phyloP scores from a whole-genome alignment of 2,329 filamentous ascomycete genomes.

The Hymenoscyphus repandus region DNA sequence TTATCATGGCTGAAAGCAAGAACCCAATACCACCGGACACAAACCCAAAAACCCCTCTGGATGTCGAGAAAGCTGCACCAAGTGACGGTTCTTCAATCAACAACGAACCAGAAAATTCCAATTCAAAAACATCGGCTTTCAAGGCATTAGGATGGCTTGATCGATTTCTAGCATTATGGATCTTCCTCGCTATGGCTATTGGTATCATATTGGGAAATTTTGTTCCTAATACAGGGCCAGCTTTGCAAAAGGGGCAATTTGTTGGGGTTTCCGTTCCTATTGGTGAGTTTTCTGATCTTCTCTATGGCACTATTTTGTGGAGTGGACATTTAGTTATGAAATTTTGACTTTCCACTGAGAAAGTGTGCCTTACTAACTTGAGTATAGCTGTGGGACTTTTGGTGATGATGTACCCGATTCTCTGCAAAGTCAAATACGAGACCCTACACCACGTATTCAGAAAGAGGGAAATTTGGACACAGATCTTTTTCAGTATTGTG shows the following conservation, averaged over 20 bases:
- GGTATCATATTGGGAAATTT: slow-evolving; percentile 62
- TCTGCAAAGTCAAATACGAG: slow-evolving; percentile 82
- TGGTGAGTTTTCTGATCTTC: slow-evolving; percentile 35
- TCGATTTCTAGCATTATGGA: slow-evolving; percentile 51
- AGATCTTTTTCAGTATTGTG: slow-evolving; percentile 70
- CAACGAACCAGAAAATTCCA: too few relatives aligned
- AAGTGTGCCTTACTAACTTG: not conserved
- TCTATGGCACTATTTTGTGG: not conserved
- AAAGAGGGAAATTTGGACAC: slow-evolving; percentile 63
- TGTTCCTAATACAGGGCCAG: slow-evolving; percentile 47
- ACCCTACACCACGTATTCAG: slow-evolving; percentile 62
- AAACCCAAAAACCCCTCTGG: too few relatives aligned
- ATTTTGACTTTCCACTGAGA: not conserved
- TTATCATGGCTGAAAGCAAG: too few relatives aligned
- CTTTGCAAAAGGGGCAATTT: slow-evolving; percentile 55
- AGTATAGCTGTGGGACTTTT: slow-evolving; percentile 66
- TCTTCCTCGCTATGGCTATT: slow-evolving; percentile 60
- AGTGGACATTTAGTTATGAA: not conserved
- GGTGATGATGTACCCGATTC: slow-evolving; percentile 92
- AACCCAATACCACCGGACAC: too few relatives aligned
- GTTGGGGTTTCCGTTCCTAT: slow-evolving; percentile 60
- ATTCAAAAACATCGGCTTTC: slow-evolving; percentile 21
- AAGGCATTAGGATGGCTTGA: slow-evolving; percentile 41
- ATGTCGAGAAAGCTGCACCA: too few relatives aligned
- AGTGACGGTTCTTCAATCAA: too few relatives aligned